phyloP scores from a whole-genome alignment of 345 rosid species.

The Turritis glabra region DNA sequence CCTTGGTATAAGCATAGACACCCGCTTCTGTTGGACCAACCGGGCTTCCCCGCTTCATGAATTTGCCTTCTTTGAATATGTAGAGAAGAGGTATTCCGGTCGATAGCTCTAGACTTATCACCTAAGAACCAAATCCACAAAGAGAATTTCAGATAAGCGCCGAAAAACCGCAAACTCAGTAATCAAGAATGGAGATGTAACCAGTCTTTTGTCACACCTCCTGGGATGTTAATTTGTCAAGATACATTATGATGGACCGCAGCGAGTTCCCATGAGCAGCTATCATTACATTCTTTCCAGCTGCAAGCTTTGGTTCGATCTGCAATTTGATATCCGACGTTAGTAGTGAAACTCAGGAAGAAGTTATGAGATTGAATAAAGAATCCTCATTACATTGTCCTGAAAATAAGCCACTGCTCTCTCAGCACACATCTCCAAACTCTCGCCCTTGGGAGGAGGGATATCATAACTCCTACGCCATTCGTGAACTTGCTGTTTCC shows the following conservation, averaged over 20 bases:
- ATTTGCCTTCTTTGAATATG: constrained; percentile 79
- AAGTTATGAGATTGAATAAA: not conserved
- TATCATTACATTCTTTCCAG: constrained; percentile 83
- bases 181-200: not conserved
- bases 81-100: constrained; percentile 95
- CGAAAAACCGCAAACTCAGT: not conserved
- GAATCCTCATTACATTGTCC: constrained; percentile 26
- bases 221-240: constrained; percentile 78
- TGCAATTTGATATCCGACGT: constrained; percentile 23
- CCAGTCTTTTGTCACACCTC: constrained; percentile 56
- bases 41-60: constrained; percentile 85
- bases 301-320: constrained; percentile 84
- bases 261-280: constrained; percentile 97
- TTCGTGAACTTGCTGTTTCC: constrained; percentile 89
- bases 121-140: constrained; percentile 43
- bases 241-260: constrained; percentile 94
- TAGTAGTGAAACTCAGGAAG: constrained; percentile 5
- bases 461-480: constrained; percentile 97
- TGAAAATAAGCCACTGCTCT: constrained; percentile 64
- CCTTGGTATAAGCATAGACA: constrained; percentile 94
- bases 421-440: constrained; percentile 97
- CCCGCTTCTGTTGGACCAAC: constrained; percentile 84
- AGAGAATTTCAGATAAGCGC: not conserved
- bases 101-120: constrained; percentile 74
- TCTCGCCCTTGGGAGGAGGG: constrained; percentile 97